Base-by-base conservation (phyloP, 768 basidiomycete genomes). In the Termitomyces sp. region DNA sequence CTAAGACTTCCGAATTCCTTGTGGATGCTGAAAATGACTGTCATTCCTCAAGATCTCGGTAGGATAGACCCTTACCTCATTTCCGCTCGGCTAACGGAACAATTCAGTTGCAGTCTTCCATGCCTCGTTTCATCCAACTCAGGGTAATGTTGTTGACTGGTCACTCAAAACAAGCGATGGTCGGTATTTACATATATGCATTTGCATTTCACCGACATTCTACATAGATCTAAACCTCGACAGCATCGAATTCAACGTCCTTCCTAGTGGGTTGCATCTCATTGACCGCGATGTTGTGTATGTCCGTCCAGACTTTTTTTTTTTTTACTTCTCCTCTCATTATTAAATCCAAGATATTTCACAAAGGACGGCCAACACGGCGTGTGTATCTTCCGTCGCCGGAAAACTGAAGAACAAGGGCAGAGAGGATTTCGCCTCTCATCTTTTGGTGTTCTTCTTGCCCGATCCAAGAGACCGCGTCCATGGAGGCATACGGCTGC, bases 71-170 rank as follows among this genome's bases (percentile, higher is more conserved):
- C 32, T 37, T 57, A 37, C 37, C 10, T 46, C 36, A 9, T 60
- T 42, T 38, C 37, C 36, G 34, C 34, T 48, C 34, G 6, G 34
- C 50, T 61, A 59, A 59, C 34, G 9, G 10, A 34, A 46, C 53
- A 40, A 37, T 46, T 17, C 66, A 92, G 91, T 91, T 68, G 89
- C 91, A 11, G 88, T 92, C 70, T 93, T 92, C 63, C 91, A 93
- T 73, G 81, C 87, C 17, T 91, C 90, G 6, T 94, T 94, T 67
- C 92, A 94, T 73, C 88, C 90, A 1, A 94, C 91, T 25, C 82
- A 84, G 65, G 92, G 92, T 14, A 92, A 92, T 70, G 71, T 86
- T 14, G 77, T 93, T 14, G 91, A 93, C 72, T 94, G 92, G 92
- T 85, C 81, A 48, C 69, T 89, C 36, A 91, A 86, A 68, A 84